A percentile compares a stretch with the other conserved stretches of the same genome.
Evolutionary conservation across 2,329 filamentous ascomycete genomes (phyloP).

Genomic region (Colletotrichum falcatum): DNA sequence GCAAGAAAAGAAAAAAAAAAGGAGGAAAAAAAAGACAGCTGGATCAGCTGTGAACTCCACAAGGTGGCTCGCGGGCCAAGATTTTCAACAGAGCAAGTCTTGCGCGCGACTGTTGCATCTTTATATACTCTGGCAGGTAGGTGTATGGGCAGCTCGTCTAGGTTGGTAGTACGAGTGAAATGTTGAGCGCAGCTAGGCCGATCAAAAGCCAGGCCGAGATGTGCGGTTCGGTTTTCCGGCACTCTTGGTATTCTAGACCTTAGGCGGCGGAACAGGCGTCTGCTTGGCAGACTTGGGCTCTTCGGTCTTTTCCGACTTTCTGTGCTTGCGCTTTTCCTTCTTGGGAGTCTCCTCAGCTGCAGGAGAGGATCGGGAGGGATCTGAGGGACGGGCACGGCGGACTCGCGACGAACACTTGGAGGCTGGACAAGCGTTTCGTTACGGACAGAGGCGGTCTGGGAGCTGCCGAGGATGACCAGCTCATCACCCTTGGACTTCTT

Average conservation of each 20-base stretch:
- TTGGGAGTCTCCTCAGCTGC: slow-evolving; percentile 38
- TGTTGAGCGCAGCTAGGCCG: not conserved
- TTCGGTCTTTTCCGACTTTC: slow-evolving; percentile 27
- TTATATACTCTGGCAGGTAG: slow-evolving; percentile 37
- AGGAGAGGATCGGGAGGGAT: slow-evolving; percentile 14
- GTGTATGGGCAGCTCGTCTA: slow-evolving; percentile 20
- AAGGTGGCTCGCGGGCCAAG: not conserved
- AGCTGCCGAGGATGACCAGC: slow-evolving; percentile 37
- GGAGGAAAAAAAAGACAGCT: slow-evolving; percentile 3
- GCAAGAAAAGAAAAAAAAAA: slow-evolving; percentile 9
- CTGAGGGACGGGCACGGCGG: slow-evolving; percentile 28
- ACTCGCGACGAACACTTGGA: slow-evolving; percentile 28
- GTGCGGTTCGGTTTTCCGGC: not conserved
- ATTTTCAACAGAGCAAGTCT: not conserved
- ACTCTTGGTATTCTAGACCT: slow-evolving; percentile 2
- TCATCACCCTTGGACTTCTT: slow-evolving; percentile 48
- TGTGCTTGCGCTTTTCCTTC: slow-evolving; percentile 44
- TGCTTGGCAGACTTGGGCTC: slow-evolving; percentile 36
- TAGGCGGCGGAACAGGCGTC: slow-evolving; percentile 44
- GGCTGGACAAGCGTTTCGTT: slow-evolving; percentile 48
- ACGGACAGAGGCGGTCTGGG: slow-evolving; percentile 34
- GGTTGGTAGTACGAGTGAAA: not conserved
- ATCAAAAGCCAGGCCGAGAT: not conserved
- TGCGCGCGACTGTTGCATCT: not conserved
- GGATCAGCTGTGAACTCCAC: not conserved